Conservation (phyloP, 306 rosid genomes). For the Aeschynomene evenia region DNA sequence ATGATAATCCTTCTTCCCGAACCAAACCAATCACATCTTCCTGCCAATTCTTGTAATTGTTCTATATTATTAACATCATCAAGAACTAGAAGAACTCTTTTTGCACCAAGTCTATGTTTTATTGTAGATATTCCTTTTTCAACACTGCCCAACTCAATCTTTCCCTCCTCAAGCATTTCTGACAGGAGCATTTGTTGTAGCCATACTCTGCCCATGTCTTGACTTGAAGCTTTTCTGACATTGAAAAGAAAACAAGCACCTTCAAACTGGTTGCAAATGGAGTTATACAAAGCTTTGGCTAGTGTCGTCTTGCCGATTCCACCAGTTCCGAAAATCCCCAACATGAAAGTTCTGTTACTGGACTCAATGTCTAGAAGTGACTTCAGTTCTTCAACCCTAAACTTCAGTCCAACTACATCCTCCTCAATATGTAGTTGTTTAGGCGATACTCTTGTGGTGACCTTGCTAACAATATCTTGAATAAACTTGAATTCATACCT, state of each 20-base stretch:
- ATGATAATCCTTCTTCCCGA: constrained; percentile 1
- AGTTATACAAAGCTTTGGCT: constrained; percentile 21
- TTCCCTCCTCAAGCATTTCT: not conserved
- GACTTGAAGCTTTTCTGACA: constrained; percentile 4
- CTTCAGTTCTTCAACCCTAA: not conserved
- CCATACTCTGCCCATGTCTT: not conserved
- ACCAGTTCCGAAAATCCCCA: constrained; percentile 22
- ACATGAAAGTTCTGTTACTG: not conserved
- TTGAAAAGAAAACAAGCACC: constrained; percentile 20
- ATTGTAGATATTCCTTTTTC: constrained; percentile 1
- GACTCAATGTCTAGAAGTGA: constrained; percentile 8
- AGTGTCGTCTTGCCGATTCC: constrained; percentile 28
- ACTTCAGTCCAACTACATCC: not conserved
- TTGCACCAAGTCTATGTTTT: not conserved
- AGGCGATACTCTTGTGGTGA: not conserved
- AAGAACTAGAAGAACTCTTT: constrained; percentile 27
- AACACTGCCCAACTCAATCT: not conserved
- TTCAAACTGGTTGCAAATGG: not conserved
- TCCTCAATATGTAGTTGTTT: not conserved
- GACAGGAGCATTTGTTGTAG: constrained; percentile 1
- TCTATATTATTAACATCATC: constrained; percentile 17
- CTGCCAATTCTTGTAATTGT: constrained; percentile 2
- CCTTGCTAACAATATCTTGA: not conserved
- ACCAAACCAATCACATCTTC: constrained; percentile 29
- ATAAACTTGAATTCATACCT: not conserved